Evolutionary conservation across 2,329 filamentous ascomycete species (phyloP).

Genomic region (Cladophialophora chaetospira): DNA sequence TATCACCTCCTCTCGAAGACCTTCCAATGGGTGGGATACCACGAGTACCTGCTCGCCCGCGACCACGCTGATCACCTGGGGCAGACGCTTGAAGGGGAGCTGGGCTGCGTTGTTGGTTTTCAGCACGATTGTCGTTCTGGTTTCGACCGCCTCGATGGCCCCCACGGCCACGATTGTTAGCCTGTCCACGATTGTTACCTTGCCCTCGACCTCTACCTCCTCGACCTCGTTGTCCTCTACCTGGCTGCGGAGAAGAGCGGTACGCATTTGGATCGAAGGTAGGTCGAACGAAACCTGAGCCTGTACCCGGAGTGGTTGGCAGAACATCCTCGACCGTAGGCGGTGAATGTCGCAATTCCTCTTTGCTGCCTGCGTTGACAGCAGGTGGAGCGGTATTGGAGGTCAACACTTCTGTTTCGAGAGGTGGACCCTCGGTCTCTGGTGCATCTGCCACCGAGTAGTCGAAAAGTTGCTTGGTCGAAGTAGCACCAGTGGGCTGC

Average conservation of each 20-base stretch:
- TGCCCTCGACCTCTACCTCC: neutral
- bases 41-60: neutral
- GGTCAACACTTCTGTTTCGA: too few species aligned
- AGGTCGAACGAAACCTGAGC: neutral
- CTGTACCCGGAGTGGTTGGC: too few species aligned
- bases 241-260: neutral
- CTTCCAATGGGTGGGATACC: neutral
- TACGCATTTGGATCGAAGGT: conserved; percentile 14
- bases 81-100: neutral
- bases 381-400: too few species aligned
- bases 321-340: too few species aligned
- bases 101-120: neutral
- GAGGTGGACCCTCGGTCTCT: too few species aligned
- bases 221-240: neutral
- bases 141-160: neutral
- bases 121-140: neutral
- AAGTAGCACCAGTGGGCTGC: too few species aligned
- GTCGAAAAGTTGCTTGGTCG: too few species aligned
- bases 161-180: neutral
- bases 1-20: neutral
- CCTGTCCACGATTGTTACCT: neutral
- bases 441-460: too few species aligned
- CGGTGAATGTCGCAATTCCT: too few species aligned
- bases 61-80: neutral
- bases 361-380: too few species aligned